Evolutionary conservation across 192 early-diverging fungal species (phyloP).

Genomic region (Backusella luteola): DNA sequence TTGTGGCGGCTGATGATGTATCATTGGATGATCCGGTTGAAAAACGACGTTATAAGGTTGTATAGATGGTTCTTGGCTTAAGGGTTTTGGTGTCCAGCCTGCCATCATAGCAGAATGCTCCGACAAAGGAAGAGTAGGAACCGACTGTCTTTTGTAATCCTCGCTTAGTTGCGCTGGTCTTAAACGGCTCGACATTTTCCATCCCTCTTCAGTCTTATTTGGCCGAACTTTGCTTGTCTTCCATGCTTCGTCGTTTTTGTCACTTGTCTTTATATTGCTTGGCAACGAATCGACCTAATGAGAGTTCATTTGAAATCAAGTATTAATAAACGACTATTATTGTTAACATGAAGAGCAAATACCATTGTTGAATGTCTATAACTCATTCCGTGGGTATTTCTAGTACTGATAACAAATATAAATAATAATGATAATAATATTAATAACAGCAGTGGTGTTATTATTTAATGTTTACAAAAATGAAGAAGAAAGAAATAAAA

Average conservation of each 20-base stretch:
- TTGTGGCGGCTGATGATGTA: neutral
- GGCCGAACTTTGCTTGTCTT: slow-evolving; percentile 5
- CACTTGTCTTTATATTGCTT: neutral
- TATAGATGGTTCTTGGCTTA: neutral
- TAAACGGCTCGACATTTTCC: slow-evolving; percentile 6
- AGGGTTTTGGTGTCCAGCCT: neutral
- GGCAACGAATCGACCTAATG: neutral
- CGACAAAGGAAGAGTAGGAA: neutral
- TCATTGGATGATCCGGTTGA: neutral
- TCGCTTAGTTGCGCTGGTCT: neutral
- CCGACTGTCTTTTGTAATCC: slow-evolving; percentile 1
- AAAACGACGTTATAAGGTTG: slow-evolving; percentile 5
- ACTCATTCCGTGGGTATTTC: neutral
- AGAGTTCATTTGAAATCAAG: neutral
- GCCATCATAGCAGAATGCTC: neutral
- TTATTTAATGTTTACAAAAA: neutral
- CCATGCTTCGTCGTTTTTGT: neutral
- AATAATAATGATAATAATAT: neutral
- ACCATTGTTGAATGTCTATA: slow-evolving; percentile 1
- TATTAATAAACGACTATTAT: neutral
- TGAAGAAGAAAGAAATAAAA: neutral
- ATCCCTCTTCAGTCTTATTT: neutral
- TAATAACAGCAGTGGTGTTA: neutral
- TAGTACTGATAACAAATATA: neutral
- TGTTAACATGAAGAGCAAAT: neutral